Conservation (phyloP, 164 flowering plant genomes). For the Kalanchoe fedtschenkoi region DNA sequence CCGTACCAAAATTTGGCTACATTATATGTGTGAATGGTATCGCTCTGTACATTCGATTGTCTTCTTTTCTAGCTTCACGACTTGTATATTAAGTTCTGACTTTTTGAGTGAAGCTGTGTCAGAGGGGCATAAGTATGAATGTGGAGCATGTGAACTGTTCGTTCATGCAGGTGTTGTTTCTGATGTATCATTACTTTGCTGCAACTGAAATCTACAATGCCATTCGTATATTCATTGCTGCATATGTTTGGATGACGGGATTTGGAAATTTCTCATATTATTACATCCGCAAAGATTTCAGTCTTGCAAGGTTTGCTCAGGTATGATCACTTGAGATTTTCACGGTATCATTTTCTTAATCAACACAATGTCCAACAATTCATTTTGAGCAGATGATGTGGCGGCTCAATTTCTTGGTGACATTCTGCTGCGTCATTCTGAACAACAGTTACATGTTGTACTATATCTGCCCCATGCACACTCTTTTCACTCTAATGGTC, state of each 20-base stretch:
- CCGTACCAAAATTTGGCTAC: not conserved
- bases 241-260: constrained; percentile 6
- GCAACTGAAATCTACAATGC: constrained; percentile 26
- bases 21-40: not conserved
- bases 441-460: constrained; percentile 74
- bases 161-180: constrained; percentile 64
- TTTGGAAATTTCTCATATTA: constrained; percentile 6
- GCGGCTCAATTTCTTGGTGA: constrained; percentile 88
- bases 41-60: too few species aligned
- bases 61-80: not conserved
- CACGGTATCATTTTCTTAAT: too few species aligned
- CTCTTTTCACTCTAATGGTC: constrained; percentile 95
- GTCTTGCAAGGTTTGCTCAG: constrained; percentile 19
- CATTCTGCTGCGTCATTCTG: constrained; percentile 75
- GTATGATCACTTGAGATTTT: constrained; percentile 29
- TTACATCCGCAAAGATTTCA: constrained; percentile 6
- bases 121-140: not conserved
- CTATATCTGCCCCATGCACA: constrained; percentile 99
- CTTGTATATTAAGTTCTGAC: not conserved
- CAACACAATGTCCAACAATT: constrained; percentile 12
- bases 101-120: not conserved
- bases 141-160: constrained; percentile 6
- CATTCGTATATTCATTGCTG: constrained; percentile 11
- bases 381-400: constrained; percentile 87
- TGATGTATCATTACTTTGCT: constrained; percentile 97